Base-by-base conservation (phyloP, 225 moss, liverwort and hornwort species). In the Anthoceros angustus region DNA sequence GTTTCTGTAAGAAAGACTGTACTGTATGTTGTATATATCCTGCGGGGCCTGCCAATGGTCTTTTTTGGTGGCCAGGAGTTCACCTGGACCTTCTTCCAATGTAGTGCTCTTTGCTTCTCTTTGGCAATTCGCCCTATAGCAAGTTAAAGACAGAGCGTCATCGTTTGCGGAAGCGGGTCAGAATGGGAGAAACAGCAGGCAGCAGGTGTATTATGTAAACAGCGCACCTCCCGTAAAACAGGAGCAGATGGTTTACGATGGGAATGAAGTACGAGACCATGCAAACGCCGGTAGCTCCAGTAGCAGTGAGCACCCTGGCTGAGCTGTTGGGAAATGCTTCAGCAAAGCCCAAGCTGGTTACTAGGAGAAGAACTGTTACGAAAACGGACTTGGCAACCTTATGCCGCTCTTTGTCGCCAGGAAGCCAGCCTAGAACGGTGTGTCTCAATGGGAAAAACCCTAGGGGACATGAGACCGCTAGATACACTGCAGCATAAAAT, bases 251-350 rank as follows among this genome's bases (percentile, higher is more conserved):
- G 72, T 92, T 92, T 63, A 82, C 68, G n/a, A 89, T 65, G 1
- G 92, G 92, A 20, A 92, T 81, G 46, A 76, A 3, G 65, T 92
- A 92, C 0, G 86, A 88, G 62, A 88, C 92, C 83, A 89, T 81
- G 43, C 89, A 92, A 2, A 89, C 88, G 18, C 92, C 88, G 7
- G 92, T 92, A 18, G 92, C 89, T 60, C 84, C 92, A 20, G 92
- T 86, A 42, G 76, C 83, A 7, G 85, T 80, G 15, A 92, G 65
- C 63, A 89, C 78, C 63, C 24, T 63, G 7, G 74, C 86, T 0
- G 92, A 92, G 63, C 77, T 78, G 39, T 69, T 43, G n/a, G 92
- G 92, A 72, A 84, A 78, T 5, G 78, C 43, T 25, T 83, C 71
- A 20, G 92, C 84, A 12, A 92, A 49, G 0, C 62, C 77, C 55